Evolutionary conservation across 805 yeast genomes (phyloP).

Genomic region (Candida argentea): DNA sequence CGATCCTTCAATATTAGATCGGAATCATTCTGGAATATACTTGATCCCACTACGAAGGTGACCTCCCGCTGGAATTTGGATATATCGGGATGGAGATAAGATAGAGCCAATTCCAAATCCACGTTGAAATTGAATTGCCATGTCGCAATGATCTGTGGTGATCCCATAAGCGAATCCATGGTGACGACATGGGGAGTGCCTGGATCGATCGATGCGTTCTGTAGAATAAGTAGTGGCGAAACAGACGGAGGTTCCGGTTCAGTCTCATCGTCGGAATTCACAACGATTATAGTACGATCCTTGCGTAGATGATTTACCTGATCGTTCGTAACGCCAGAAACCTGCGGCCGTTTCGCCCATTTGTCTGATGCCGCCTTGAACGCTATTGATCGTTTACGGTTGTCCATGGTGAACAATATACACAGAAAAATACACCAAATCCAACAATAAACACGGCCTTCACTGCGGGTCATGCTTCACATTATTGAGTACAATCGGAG

Average conservation of each 20-base stretch:
- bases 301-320: too few species aligned
- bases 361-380: slow-evolving; percentile 14
- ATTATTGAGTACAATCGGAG: too few species aligned
- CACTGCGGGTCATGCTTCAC: too few species aligned
- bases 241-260: not conserved
- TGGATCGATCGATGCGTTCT: slow-evolving; percentile 11
- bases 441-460: too few species aligned
- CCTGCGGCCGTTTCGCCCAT: slow-evolving; percentile 14
- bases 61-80: slow-evolving; percentile 9
- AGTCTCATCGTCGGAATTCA: slow-evolving; percentile 7
- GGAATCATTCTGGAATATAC: slow-evolving; percentile 6
- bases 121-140: slow-evolving; percentile 41
- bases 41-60: slow-evolving; percentile 22
- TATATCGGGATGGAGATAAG: slow-evolving; percentile 19
- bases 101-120: slow-evolving; percentile 30
- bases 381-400: slow-evolving; percentile 12
- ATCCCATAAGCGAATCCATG: slow-evolving; percentile 20
- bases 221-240: slow-evolving; percentile 16
- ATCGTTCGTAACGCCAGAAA: too few species aligned
- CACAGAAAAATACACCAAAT: too few species aligned
- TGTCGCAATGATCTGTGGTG: slow-evolving; percentile 21
- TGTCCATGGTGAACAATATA: too few species aligned
- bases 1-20: slow-evolving; percentile 8
- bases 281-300: too few species aligned
- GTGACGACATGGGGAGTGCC: slow-evolving; percentile 18